Percentiles rank a stretch among this genome's conserved stretches.
These are phyloP conservation scores for Ascochyta rabiei DNA, from an alignment of 2,329 filamentous ascomycete genomes.

Conservation along the genomic window DNA sequence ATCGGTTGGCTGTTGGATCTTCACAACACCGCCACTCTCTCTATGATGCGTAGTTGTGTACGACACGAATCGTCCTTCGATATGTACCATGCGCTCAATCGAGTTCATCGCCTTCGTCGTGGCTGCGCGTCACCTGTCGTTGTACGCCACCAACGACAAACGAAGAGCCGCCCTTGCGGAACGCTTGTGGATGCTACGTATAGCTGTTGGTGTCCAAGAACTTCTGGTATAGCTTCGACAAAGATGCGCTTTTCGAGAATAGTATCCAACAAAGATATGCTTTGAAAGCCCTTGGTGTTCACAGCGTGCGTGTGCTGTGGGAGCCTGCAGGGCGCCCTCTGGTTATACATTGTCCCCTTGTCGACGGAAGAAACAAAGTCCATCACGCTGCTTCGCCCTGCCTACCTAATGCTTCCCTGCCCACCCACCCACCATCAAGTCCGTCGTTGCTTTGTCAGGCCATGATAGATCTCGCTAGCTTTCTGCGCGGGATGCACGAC, in stretches of 20 bases:
- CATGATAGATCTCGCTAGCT: neutral
- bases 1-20: slow-evolving; percentile 2
- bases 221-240: neutral
- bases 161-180: slow-evolving; percentile 4
- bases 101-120: neutral
- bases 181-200: neutral
- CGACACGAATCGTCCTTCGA: slow-evolving; percentile 12
- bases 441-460: slow-evolving; percentile 1
- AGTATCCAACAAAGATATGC: neutral
- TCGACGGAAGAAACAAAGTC: neutral
- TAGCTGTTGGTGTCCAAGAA: slow-evolving; percentile 1
- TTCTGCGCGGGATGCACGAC: neutral
- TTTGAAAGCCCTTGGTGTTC: neutral
- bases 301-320: neutral
- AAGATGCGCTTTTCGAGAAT: neutral
- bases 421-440: neutral
- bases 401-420: neutral
- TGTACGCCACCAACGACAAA: slow-evolving; percentile 12
- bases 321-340: neutral
- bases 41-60: neutral
- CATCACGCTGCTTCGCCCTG: slow-evolving; percentile 1
- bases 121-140: slow-evolving; percentile 13
- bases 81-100: slow-evolving; percentile 6
- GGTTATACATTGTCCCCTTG: neutral
- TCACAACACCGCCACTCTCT: neutral